phyloP scores from a whole-genome alignment of 2,329 filamentous ascomycete species.

The Aureobasidium sp. region DNA sequence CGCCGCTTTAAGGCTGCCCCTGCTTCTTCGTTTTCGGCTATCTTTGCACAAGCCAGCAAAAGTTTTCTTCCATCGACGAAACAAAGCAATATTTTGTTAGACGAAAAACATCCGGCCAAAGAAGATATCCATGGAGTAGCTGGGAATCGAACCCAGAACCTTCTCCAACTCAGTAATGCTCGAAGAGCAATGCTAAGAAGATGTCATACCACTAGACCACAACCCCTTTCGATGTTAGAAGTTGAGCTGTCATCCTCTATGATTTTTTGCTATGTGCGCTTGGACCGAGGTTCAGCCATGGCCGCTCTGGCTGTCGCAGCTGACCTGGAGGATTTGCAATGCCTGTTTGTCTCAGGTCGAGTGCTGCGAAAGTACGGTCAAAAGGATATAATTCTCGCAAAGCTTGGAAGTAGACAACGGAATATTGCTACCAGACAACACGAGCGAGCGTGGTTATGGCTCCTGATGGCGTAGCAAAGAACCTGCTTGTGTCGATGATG shows the following conservation, averaged over 20 bases:
- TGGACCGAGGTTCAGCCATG: too few relatives aligned
- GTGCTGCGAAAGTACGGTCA: neutral
- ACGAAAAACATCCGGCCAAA: neutral
- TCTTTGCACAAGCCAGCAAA: neutral
- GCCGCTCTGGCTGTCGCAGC: too few relatives aligned
- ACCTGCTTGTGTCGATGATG: neutral
- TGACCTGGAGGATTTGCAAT: too few relatives aligned
- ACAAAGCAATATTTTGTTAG: neutral
- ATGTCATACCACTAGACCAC: conserved; percentile 11
- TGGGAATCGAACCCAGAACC: conserved; percentile 11
- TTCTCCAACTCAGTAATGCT: conserved; percentile 8
- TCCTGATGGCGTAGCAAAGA: neutral
- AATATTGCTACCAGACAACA: neutral
- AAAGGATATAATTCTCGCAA: too few relatives aligned
- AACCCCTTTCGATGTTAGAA: neutral
- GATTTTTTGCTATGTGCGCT: too few relatives aligned
- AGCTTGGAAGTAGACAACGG: neutral
- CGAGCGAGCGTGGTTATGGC: neutral
- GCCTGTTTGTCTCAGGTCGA: neutral
- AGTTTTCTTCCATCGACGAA: neutral
- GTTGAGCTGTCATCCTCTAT: too few relatives aligned
- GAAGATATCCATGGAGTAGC: neutral
- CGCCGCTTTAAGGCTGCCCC: neutral
- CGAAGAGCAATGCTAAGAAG: conserved; percentile 9
- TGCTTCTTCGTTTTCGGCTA: too few relatives aligned